Evolutionary conservation across 1,284 basidiomycete species (phyloP).

Genomic region (Salmacisia buchloeana): DNA sequence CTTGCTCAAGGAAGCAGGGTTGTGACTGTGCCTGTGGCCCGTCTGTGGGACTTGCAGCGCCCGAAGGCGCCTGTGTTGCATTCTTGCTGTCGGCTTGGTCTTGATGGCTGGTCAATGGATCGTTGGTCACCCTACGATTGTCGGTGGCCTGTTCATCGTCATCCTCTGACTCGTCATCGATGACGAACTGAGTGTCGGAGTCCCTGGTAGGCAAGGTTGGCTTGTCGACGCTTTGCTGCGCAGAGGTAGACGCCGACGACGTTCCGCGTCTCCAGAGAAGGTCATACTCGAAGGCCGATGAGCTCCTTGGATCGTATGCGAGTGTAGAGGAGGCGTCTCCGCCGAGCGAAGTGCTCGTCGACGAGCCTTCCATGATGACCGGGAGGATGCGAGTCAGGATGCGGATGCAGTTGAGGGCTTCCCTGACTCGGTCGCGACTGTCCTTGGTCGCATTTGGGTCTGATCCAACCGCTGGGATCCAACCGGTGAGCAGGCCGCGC

Average conservation of each 20-base stretch:
- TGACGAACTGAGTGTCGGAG: slow-evolving; percentile 35
- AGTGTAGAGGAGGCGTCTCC: slow-evolving; percentile 10
- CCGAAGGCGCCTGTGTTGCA: neutral
- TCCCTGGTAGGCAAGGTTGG: neutral
- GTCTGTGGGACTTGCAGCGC: neutral
- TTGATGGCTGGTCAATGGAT: slow-evolving; percentile 16
- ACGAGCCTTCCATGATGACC: slow-evolving; percentile 21
- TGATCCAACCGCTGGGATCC: neutral
- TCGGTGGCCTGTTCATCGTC: too few species aligned
- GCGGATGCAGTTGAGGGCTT: slow-evolving; percentile 43
- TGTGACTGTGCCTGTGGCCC: neutral
- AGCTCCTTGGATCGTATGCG: slow-evolving; percentile 7
- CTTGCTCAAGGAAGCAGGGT: slow-evolving; percentile 23
- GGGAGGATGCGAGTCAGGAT: slow-evolving; percentile 42
- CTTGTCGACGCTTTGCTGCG: neutral
- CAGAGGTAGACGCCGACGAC: neutral
- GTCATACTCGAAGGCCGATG: slow-evolving; percentile 20
- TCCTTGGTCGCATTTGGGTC: neutral
- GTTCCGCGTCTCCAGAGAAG: slow-evolving; percentile 23
- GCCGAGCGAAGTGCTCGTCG: neutral
- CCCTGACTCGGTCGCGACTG: slow-evolving; percentile 28
- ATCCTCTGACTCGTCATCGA: slow-evolving; percentile 36
- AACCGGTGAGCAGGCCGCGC: neutral
- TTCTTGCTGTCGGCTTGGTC: neutral
- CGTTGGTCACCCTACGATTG: too few species aligned